phyloP scores from a whole-genome alignment of 1,284 basidiomycete species.

The Tetrapyrgos nigripes region DNA sequence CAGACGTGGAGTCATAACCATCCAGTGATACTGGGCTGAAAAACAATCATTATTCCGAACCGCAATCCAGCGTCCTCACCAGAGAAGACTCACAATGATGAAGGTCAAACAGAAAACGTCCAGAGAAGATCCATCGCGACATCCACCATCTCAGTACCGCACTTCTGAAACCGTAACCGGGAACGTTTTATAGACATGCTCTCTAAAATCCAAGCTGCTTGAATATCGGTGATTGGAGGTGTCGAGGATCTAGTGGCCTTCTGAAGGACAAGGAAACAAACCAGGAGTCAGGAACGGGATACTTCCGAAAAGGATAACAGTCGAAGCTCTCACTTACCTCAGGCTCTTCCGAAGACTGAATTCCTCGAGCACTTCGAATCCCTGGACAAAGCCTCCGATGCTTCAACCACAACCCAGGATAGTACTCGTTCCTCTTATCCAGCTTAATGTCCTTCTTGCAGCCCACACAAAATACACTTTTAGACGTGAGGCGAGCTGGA shows the following conservation, averaged over 20 bases:
- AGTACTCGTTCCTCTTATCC: slow-evolving; percentile 13
- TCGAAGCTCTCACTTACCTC: too few species aligned
- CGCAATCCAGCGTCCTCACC: too few species aligned
- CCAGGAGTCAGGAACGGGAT: too few species aligned
- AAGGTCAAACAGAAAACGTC: neutral
- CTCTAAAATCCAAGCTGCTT: neutral
- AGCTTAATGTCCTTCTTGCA: slow-evolving; percentile 11
- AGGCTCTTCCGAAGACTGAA: too few species aligned
- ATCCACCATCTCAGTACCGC: neutral
- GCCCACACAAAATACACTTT: slow-evolving; percentile 11
- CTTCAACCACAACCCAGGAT: slow-evolving; percentile 15
- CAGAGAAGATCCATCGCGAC: neutral
- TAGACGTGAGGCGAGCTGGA: slow-evolving; percentile 5
- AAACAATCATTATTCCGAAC: too few species aligned
- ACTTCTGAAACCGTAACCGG: neutral
- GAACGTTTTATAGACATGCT: neutral
- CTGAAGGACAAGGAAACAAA: neutral
- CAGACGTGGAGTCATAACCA: too few species aligned
- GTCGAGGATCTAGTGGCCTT: neutral
- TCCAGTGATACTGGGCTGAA: too few species aligned
- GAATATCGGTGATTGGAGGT: neutral
- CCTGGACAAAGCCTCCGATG: slow-evolving; percentile 8
- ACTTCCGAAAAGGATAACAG: too few species aligned
- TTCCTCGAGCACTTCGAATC: neutral
- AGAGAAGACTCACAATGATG: too few species aligned